Evolutionary conservation across 495 filamentous ascomycete species (phyloP), one percentile per base, ranked within the genome.

Genomic region (Aspergillus wentii): DNA sequence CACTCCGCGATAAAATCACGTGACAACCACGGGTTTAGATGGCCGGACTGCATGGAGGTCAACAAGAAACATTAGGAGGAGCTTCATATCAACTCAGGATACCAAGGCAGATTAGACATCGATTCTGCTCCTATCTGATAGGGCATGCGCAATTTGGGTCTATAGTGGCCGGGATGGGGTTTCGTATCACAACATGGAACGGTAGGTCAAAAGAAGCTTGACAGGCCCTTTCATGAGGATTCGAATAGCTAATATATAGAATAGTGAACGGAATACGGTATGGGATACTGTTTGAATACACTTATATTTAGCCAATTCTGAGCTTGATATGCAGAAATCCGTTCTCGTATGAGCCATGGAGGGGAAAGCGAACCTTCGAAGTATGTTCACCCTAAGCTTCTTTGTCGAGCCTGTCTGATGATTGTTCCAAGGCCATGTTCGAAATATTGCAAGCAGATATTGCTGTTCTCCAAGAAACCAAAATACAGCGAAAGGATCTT

Each of bases 321-420:
- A 43, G 38, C 33, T 15, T 17, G 9, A 15, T 11, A 19, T 23
- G 28, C 13, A 89, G 86, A 51, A 97, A 98, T 57, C 92, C 92
- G 8, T 96, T 98, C 57, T 79, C 80, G 15, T 95, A 95, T 57
- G 84, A 91, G 60, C 92, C 92, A 83, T 98, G 92, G 92, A 72
- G 86, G 45, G 77, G 85, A 43, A 81, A 79, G 30, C 82, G 82
- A 52, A 85, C 88, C n/a, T 96, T 91, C 61, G 79, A 80, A 57
- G 82, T 87, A 52, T 39, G 63, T 13, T 7, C 28, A 8, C 17
- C 27, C 10, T 4, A 31, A 22, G 9, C 4, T 22, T n/a, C n/a
- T n/a, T 44, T 31, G 16, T 29, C 2, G 17, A 13, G 6, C 27
- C 2, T 11, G 7, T 29, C 45, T 46, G 18, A 45, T 27, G 9